These are phyloP conservation scores for Gossypium bickii DNA, from an alignment of 345 rosid genomes.

Conservation along the genomic window DNA sequence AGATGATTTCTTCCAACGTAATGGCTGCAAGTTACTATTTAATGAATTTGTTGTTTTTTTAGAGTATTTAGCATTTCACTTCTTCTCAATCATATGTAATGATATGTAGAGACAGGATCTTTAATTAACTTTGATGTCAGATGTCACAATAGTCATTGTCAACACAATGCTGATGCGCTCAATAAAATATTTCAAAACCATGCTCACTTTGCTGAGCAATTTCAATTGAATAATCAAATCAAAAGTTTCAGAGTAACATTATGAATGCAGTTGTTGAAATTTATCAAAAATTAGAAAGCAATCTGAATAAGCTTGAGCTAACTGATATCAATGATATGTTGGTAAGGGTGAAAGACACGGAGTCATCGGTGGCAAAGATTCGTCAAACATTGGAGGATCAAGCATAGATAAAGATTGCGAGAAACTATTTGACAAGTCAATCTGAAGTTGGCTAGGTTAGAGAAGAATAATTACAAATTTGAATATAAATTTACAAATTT, in stretches of 20 bases:
- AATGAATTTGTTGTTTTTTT: too few relatives aligned
- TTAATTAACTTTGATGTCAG: too few relatives aligned
- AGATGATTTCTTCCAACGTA: too few relatives aligned
- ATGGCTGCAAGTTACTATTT: too few relatives aligned
- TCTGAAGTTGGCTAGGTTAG: too few relatives aligned
- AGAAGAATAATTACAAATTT: too few relatives aligned
- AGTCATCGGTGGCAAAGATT: background rate
- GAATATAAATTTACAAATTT: too few relatives aligned
- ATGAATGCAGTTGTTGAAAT: background rate
- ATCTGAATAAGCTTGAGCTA: background rate
- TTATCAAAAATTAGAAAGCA: background rate
- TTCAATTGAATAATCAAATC: background rate
- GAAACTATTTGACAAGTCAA: background rate
- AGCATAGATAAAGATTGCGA: background rate
- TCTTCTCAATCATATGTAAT: too few relatives aligned
- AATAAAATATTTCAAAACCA: too few relatives aligned
- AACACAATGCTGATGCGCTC: too few relatives aligned
- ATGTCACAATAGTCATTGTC: background rate
- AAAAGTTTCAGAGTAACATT: background rate
- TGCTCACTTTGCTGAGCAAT: background rate
- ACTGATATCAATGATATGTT: background rate
- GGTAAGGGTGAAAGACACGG: background rate
- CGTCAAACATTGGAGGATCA: background rate
- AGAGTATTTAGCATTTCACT: too few relatives aligned
- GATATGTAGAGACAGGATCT: too few relatives aligned